Percentiles rank a stretch among this genome's conserved stretches.
These are phyloP conservation scores for Furculomyces boomerangus DNA, from an alignment of 371 early-diverging fungal species.

Conservation along the genomic window DNA sequence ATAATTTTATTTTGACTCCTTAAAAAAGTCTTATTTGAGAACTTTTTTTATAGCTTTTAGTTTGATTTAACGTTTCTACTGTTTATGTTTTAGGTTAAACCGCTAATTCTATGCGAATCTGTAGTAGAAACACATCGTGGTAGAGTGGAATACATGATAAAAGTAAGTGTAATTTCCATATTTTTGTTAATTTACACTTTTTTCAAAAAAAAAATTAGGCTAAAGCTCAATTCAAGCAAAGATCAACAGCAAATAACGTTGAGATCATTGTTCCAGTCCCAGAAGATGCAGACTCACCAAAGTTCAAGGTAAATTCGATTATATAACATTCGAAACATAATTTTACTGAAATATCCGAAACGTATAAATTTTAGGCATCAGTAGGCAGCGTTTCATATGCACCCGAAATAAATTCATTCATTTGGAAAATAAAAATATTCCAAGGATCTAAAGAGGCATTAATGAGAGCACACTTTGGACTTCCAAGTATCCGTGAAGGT, in stretches of 20 bases:
- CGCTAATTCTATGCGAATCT: slow-evolving; percentile 91
- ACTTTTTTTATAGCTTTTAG: background rate
- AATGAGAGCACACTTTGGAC: slow-evolving; percentile 89
- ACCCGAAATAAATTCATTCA: slow-evolving; percentile 81
- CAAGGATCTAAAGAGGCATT: slow-evolving; percentile 92
- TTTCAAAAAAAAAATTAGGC: slow-evolving; percentile 31
- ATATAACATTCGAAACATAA: no score
- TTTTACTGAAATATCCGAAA: no score
- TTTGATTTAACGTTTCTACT: background rate
- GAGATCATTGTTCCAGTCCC: slow-evolving; percentile 95
- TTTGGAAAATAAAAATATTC: slow-evolving; percentile 97
- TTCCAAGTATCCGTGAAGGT: slow-evolving; percentile 64
- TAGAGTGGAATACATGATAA: slow-evolving; percentile 91
- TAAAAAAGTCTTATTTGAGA: no score
- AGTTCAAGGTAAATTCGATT: no score
- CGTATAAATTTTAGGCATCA: no score
- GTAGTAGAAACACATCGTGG: slow-evolving; percentile 81
- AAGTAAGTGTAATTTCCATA: slow-evolving; percentile 76
- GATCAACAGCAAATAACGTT: slow-evolving; percentile 93
- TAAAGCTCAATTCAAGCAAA: slow-evolving; percentile 88
- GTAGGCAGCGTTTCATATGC: slow-evolving; percentile 83
- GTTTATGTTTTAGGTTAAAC: slow-evolving; percentile 52
- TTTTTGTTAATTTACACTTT: slow-evolving; percentile 7
- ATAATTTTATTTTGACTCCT: background rate
- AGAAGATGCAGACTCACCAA: slow-evolving; percentile 90